Base-by-base conservation (phyloP, 2,329 filamentous ascomycete genomes). In the Stylonectria norvegica region DNA sequence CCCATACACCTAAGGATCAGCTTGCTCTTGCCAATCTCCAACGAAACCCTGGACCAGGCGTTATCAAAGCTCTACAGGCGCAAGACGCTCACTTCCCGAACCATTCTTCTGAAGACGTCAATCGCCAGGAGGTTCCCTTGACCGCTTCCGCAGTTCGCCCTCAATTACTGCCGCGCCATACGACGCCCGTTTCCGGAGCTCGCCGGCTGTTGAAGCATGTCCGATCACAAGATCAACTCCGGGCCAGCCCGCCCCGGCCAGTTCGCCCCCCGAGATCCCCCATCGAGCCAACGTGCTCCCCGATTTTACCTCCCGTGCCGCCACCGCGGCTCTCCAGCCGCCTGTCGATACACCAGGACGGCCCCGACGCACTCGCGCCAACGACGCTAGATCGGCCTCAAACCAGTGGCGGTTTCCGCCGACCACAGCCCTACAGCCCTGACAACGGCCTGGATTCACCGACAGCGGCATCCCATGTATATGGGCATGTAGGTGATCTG, bases 311-410 rank as follows among this genome's bases (percentile, higher is more conserved):
- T 3, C 68, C 73, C 3, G 58, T 71, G 10, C 68, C 72, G 4
- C 78, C 76, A 5, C 71, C 73, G 4, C 72, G 78, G 16, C 62
- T 72, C 16, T 81, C 78, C 0, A 82, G 79, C 50, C 73, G 78
- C 10, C 62, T 69, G 11, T 75, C 71, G 7, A 63, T 63, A n/a
- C 66, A 68, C 20, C 71, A 71, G 31, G 65, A 68, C 9, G 60
- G 65, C 29, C 70, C 65, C 29, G 71, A 73, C 37, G 56, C 65
- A 2, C 45, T 66, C 9, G 54, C 58, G 15, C 60, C 52, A 20
- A 53, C 60, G 2, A 53, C 55, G 8, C 47, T 66, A 32, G 69
- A 75, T 15, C 67, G 72, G 15, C 68, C 73, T 3, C 63, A 63
- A 39, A 73, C 70, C 3, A 70, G 65, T 17, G 65, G 63, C 30